A percentile compares a stretch with the other conserved stretches of the same genome.
Evolutionary conservation across 441 rosid species (phyloP).

Genomic region (Iberis amara): DNA sequence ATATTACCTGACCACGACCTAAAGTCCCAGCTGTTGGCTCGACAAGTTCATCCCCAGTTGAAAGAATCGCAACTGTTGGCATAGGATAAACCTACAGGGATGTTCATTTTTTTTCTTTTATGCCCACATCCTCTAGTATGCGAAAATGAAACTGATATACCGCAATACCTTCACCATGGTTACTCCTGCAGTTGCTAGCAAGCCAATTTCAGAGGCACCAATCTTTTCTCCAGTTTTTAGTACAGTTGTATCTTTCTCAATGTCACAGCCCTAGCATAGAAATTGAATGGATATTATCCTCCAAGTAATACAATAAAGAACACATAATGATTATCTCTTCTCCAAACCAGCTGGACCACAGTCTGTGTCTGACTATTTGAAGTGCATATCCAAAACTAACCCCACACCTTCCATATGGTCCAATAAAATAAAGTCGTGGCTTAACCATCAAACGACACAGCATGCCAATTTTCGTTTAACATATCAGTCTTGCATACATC

Average conservation of each 20-base stretch:
- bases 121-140: constrained; percentile 11
- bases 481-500: background rate
- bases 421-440: constrained; percentile 2
- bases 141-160: constrained; percentile 23
- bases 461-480: background rate
- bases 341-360: constrained; percentile 3
- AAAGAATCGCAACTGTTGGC: constrained; percentile 83
- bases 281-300: constrained; percentile 14
- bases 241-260: constrained; percentile 55
- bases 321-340: background rate
- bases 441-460: constrained; percentile 5
- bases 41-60: constrained; percentile 93
- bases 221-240: constrained; percentile 68
- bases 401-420: background rate
- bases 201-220: constrained; percentile 86
- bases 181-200: constrained; percentile 80
- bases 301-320: constrained; percentile 4
- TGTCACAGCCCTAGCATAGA: constrained; percentile 68
- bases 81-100: constrained; percentile 63
- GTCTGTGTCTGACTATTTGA: background rate
- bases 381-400: background rate
- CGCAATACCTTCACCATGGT: constrained; percentile 60
- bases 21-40: constrained; percentile 57
- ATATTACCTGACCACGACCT: constrained; percentile 76
- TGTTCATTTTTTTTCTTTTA: constrained; percentile 10